These are phyloP conservation scores for Corchorus olitorius DNA, from an alignment of 345 rosid genomes.

Conservation along the genomic window DNA sequence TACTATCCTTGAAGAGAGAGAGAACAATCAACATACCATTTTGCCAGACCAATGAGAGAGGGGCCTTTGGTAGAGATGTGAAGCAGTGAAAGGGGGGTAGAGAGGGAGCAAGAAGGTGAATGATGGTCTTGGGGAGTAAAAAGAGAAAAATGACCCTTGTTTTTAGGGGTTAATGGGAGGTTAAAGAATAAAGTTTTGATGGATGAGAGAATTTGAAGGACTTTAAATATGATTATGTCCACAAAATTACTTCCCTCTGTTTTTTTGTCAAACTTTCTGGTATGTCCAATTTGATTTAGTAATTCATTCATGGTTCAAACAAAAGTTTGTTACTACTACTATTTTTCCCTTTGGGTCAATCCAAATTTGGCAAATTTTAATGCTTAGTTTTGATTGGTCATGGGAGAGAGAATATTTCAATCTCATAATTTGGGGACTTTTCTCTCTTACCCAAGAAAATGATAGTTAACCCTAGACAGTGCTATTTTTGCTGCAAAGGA, in stretches of 20 bases:
- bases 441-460: not conserved
- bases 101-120: slow-evolving; percentile 23
- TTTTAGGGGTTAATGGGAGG: slow-evolving; percentile 26
- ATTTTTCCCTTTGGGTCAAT: not conserved
- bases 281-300: not conserved
- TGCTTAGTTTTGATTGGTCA: too few species aligned
- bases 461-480: not conserved
- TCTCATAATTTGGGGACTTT: too few species aligned
- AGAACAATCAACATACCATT: slow-evolving; percentile 31
- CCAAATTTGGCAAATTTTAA: not conserved
- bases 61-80: slow-evolving; percentile 5
- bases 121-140: slow-evolving; percentile 21
- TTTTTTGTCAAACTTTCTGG: not conserved
- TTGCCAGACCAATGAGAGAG: slow-evolving; percentile 33
- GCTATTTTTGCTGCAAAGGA: not conserved
- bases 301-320: not conserved
- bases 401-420: too few species aligned
- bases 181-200: not conserved
- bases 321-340: not conserved
- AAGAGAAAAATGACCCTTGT: slow-evolving; percentile 32
- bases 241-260: not conserved
- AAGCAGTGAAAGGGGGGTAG: not conserved
- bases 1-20: not conserved
- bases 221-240: slow-evolving; percentile 24
- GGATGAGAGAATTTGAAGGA: slow-evolving; percentile 21